phyloP scores from a whole-genome alignment of 805 yeast species.

The Pichia rugopelliculosa region DNA sequence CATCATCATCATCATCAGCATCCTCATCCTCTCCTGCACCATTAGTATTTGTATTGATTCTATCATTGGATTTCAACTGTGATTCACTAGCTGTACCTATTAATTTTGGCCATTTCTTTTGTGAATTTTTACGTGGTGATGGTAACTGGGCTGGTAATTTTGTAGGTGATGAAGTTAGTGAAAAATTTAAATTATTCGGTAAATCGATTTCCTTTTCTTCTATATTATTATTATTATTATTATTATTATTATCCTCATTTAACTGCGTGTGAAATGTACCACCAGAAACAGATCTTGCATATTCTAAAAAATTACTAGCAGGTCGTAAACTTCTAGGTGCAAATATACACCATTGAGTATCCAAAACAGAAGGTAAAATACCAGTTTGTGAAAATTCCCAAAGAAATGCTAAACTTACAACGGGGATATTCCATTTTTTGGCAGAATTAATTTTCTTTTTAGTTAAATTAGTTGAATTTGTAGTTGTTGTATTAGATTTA shows the following conservation, averaged over 20 bases:
- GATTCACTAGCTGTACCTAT: conserved; percentile 36
- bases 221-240: background rate
- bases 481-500: conserved; percentile 12
- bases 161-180: conserved; percentile 3
- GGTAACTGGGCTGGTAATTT: conserved; percentile 35
- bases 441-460: conserved; percentile 52
- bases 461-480: conserved; percentile 30
- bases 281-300: conserved; percentile 15
- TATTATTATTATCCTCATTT: too few relatives aligned
- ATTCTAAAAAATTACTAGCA: conserved; percentile 17
- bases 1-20: background rate
- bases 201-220: background rate
- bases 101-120: conserved; percentile 41
- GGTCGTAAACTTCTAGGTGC: conserved; percentile 28
- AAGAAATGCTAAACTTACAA: conserved; percentile 46
- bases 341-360: conserved; percentile 49
- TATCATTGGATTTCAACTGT: conserved; percentile 19
- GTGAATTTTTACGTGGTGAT: conserved; percentile 43
- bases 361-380: conserved; percentile 33
- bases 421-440: conserved; percentile 48
- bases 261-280: conserved; percentile 18
- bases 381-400: conserved; percentile 43
- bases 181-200: background rate
- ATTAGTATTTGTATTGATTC: background rate
- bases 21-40: background rate